phyloP scores from a whole-genome alignment of 2,329 filamentous ascomycete species.

The Pochonia chlamydosporia region DNA sequence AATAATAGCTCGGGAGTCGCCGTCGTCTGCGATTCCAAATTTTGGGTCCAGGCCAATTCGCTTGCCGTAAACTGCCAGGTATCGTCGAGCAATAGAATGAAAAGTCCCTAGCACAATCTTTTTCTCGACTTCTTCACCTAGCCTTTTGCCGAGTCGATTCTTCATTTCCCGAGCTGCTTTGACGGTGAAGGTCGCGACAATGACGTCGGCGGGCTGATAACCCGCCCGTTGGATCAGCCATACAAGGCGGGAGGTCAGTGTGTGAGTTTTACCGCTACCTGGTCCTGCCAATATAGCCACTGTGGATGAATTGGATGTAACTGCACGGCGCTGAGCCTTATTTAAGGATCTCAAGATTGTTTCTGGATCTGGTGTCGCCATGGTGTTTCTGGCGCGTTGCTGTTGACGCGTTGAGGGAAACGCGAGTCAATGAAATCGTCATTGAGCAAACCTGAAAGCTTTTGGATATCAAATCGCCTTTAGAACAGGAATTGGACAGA shows the following conservation, averaged over 20 bases:
- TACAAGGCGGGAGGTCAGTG: constrained; percentile 84
- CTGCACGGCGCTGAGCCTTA: constrained; percentile 48
- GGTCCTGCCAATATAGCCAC: constrained; percentile 64
- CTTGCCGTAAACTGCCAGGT: constrained; percentile 77
- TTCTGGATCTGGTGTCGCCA: constrained; percentile 18
- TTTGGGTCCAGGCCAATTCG: constrained; percentile 75
- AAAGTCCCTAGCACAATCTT: constrained; percentile 88
- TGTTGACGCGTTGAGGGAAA: constrained; percentile 8
- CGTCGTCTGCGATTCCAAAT: constrained; percentile 86
- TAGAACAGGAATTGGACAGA: no score
- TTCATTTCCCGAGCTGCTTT: constrained; percentile 95
- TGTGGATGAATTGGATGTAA: constrained; percentile 45
- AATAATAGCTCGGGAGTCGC: constrained; percentile 73
- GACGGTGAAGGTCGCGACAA: constrained; percentile 95
- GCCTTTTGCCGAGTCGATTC: constrained; percentile 70
- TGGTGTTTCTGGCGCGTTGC: constrained; percentile 15
- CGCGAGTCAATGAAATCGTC: constrained; percentile 1
- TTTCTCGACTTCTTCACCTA: constrained; percentile 71
- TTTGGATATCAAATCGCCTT: no score
- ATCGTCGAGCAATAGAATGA: constrained; percentile 84
- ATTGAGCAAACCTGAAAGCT: background rate
- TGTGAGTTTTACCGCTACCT: constrained; percentile 87
- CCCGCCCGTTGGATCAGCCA: constrained; percentile 72
- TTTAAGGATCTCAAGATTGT: constrained; percentile 46
- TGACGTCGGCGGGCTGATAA: constrained; percentile 76